Conservation (phyloP, 768 basidiomycete genomes). For the Psilocybe tampanensis region DNA sequence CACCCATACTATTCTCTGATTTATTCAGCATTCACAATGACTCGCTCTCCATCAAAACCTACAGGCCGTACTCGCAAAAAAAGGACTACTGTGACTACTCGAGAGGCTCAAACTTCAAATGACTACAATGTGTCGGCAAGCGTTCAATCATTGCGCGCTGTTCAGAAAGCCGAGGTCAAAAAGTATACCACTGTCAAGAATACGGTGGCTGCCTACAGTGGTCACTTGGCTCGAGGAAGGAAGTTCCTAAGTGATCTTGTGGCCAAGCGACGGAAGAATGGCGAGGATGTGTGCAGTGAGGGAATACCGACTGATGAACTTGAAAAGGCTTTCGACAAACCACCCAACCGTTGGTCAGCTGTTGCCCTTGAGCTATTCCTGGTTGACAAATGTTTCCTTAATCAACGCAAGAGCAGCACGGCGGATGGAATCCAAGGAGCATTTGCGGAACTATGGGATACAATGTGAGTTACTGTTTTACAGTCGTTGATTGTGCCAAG, state of each 20-base stretch:
- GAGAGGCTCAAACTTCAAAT: too few species aligned
- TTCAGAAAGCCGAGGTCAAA: not conserved
- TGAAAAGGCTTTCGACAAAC: slow-evolving; percentile 26
- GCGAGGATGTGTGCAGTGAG: not conserved
- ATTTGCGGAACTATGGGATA: not conserved
- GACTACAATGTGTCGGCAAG: not conserved
- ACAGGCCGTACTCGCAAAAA: too few species aligned
- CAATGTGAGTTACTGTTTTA: not conserved
- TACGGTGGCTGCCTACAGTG: not conserved
- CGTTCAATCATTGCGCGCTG: not conserved
- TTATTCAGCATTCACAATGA: too few species aligned
- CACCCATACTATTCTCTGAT: too few species aligned
- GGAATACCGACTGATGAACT: slow-evolving; percentile 8
- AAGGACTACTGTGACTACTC: too few species aligned
- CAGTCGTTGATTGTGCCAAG: too few species aligned
- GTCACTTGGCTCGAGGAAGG: not conserved
- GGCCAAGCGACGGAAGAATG: not conserved
- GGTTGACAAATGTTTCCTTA: slow-evolving; percentile 31
- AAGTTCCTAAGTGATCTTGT: not conserved
- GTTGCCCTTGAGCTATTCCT: slow-evolving; percentile 27
- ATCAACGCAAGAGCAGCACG: slow-evolving; percentile 7
- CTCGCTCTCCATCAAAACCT: too few species aligned
- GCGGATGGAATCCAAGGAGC: not conserved
- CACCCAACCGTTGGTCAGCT: slow-evolving; percentile 29
- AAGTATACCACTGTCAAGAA: not conserved